These are phyloP conservation scores for Serendipita vermifera DNA, from an alignment of 768 basidiomycete genomes.

Conservation along the genomic window DNA sequence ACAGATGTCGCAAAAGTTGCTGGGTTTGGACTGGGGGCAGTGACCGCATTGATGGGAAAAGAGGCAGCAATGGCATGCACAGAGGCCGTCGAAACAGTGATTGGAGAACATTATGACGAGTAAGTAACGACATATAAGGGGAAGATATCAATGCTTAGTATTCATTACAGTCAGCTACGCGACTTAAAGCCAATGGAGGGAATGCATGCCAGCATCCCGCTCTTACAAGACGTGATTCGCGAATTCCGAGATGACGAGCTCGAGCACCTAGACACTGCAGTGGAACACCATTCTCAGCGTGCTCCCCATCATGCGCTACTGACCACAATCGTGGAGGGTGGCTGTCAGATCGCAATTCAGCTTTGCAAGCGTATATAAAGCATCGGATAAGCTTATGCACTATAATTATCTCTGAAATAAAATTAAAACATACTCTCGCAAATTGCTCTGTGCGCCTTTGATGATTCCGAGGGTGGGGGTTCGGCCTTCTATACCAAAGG, in stretches of 20 bases:
- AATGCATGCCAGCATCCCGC: constrained; percentile 63
- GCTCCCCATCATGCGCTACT: constrained; percentile 86
- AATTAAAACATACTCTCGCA: no score
- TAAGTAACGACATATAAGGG: constrained; percentile 32
- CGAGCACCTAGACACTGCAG: constrained; percentile 84
- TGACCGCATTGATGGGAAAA: constrained; percentile 76
- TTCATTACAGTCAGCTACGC: constrained; percentile 58
- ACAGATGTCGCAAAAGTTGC: constrained; percentile 75
- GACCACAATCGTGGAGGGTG: constrained; percentile 69
- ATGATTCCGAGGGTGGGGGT: no score
- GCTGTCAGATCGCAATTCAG: constrained; percentile 84
- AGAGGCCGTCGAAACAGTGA: constrained; percentile 94
- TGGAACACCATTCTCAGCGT: constrained; percentile 73
- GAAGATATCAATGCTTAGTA: background rate
- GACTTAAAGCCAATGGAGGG: constrained; percentile 50
- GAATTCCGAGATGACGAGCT: constrained; percentile 93
- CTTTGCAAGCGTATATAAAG: constrained; percentile 65
- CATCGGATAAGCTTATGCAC: background rate
- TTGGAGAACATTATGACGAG: constrained; percentile 98
- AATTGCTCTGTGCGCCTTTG: no score
- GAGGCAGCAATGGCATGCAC: constrained; percentile 98
- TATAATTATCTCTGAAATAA: no score
- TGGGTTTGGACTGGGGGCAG: constrained; percentile 76
- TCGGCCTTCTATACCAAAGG: no score
- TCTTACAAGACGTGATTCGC: constrained; percentile 55